Percentiles rank a stretch among this genome's conserved stretches.
phyloP scores from a whole-genome alignment of 1,284 basidiomycete genomes.

The Fereydounia khargensis region DNA sequence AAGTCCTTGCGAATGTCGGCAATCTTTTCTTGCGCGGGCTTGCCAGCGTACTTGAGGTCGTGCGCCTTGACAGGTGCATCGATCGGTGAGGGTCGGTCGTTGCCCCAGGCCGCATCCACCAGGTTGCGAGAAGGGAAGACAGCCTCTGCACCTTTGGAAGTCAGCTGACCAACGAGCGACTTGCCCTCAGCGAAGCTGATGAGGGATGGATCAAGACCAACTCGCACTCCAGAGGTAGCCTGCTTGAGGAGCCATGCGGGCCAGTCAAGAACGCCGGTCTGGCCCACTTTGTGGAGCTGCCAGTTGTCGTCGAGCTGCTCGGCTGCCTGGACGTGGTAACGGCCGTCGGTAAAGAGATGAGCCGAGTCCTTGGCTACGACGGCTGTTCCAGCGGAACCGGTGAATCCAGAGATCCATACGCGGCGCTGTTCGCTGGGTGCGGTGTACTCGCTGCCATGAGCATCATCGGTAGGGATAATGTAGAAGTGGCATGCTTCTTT shows the following conservation, averaged over 20 bases:
- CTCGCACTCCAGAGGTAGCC: constrained; percentile 63
- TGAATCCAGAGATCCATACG: constrained; percentile 80
- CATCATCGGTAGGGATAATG: constrained; percentile 77
- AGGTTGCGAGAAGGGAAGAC: constrained; percentile 68
- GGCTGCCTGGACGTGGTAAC: constrained; percentile 83
- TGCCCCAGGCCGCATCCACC: constrained; percentile 75
- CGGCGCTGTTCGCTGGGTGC: constrained; percentile 75
- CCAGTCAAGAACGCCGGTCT: constrained; percentile 41
- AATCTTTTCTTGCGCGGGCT: constrained; percentile 53
- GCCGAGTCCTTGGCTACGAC: constrained; percentile 65
- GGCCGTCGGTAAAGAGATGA: constrained; percentile 74
- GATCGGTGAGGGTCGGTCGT: constrained; percentile 69
- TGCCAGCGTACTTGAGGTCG: constrained; percentile 71
- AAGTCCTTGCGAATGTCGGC: constrained; percentile 34
- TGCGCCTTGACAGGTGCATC: constrained; percentile 73
- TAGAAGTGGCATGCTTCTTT: constrained; percentile 39
- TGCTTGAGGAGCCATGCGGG: constrained; percentile 60
- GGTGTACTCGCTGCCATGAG: constrained; percentile 85
- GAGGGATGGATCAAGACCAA: constrained; percentile 87
- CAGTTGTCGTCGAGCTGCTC: constrained; percentile 75
- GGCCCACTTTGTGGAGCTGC: constrained; percentile 71
- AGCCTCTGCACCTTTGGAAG: constrained; percentile 59
- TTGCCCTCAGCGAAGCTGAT: constrained; percentile 69
- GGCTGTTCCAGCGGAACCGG: constrained; percentile 79
- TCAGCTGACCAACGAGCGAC: constrained; percentile 12